These are phyloP conservation scores for Kwoniella shivajii DNA, from an alignment of 1,284 basidiomycete genomes.

Conservation along the genomic window DNA sequence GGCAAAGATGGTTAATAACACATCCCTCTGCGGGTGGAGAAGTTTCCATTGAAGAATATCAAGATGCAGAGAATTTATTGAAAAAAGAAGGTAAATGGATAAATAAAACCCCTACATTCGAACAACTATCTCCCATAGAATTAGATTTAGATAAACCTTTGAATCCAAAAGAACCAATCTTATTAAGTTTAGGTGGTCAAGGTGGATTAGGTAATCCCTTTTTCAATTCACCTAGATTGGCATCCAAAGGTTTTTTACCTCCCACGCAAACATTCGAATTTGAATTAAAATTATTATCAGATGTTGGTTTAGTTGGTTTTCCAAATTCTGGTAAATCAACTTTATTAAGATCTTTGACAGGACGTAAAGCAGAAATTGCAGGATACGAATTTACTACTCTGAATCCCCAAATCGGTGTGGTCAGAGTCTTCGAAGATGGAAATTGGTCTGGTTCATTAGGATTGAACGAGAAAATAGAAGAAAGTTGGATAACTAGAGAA, in stretches of 20 bases:
- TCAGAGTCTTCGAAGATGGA: constrained; percentile 79
- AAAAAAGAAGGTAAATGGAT: constrained; percentile 64
- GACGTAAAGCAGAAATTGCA: constrained; percentile 84
- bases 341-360: constrained; percentile 83
- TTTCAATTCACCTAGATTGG: constrained; percentile 71
- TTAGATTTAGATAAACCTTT: constrained; percentile 61
- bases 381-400: constrained; percentile 93
- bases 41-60: constrained; percentile 63
- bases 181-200: constrained; percentile 75
- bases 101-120: constrained; percentile 29
- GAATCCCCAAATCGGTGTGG: constrained; percentile 92
- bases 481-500: constrained; percentile 67
- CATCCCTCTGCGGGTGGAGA: constrained; percentile 48
- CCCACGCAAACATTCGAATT: constrained; percentile 79
- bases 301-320: constrained; percentile 92
- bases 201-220: constrained; percentile 91
- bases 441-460: constrained; percentile 60
- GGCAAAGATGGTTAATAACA: constrained; percentile 51
- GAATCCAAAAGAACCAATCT: constrained; percentile 60
- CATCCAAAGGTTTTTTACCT: constrained; percentile 76
- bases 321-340: constrained; percentile 87
- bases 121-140: constrained; percentile 63
- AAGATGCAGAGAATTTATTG: constrained; percentile 69
- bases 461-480: constrained; percentile 62
- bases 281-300: constrained; percentile 93